These are phyloP conservation scores for Apiotrichum brassicae DNA, from an alignment of 1,284 basidiomycete genomes.

Conservation along the genomic window DNA sequence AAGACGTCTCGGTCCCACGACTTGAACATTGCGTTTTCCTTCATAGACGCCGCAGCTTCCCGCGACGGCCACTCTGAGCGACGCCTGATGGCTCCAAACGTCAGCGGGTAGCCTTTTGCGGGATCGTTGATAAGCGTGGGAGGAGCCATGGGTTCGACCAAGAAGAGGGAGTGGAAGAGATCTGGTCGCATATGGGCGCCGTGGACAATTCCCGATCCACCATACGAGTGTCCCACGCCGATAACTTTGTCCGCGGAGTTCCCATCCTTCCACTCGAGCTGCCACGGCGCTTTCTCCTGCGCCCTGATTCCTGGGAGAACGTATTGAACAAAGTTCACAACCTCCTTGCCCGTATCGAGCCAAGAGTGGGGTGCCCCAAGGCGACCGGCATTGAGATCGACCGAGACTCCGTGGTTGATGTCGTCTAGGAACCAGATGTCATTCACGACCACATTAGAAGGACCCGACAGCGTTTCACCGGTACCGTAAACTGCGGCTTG, in stretches of 20 bases:
- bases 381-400: constrained; percentile 56
- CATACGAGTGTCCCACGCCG: constrained; percentile 73
- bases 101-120: constrained; percentile 15
- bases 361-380: constrained; percentile 46
- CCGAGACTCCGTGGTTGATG: constrained; percentile 69
- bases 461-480: not conserved
- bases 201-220: constrained; percentile 60
- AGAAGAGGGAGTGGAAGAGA: constrained; percentile 64
- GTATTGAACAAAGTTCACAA: constrained; percentile 45
- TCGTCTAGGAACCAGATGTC: constrained; percentile 77
- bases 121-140: constrained; percentile 10
- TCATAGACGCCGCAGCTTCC: constrained; percentile 58
- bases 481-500: constrained; percentile 1
- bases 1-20: constrained; percentile 57
- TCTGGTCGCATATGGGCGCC: constrained; percentile 59
- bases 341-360: constrained; percentile 46
- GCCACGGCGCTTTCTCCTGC: constrained; percentile 15
- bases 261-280: constrained; percentile 50
- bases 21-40: constrained; percentile 44
- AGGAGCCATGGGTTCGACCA: constrained; percentile 63
- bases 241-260: constrained; percentile 36
- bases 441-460: constrained; percentile 48
- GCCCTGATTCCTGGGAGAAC: constrained; percentile 39
- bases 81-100: constrained; percentile 55
- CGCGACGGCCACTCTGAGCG: constrained; percentile 58